phyloP scores from a whole-genome alignment of 2,329 filamentous ascomycete genomes.

The Paradendryphiella salina region DNA sequence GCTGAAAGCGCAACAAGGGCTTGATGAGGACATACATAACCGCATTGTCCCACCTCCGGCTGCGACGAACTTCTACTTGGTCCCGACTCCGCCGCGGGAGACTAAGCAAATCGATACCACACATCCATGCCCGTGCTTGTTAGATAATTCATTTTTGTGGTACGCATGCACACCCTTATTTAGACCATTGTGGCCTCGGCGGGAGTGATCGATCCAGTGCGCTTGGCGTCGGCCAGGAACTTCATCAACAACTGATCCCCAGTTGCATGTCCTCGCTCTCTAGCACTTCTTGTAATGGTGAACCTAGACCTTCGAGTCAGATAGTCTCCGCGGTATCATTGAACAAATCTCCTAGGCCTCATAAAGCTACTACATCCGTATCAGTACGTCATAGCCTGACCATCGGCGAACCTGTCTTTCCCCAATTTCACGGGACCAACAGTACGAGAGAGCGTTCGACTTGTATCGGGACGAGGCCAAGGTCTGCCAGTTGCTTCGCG shows the following conservation, averaged over 20 bases:
- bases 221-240: conserved; percentile 18
- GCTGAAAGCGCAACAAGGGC: conserved; percentile 23
- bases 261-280: conserved; percentile 23
- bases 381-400: conserved; percentile 9
- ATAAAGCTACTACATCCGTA: conserved; percentile 1
- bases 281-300: not conserved
- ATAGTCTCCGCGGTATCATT: conserved; percentile 6
- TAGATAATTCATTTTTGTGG: conserved; percentile 16
- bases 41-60: conserved; percentile 26
- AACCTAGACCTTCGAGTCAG: not conserved
- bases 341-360: conserved; percentile 4
- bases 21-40: conserved; percentile 3
- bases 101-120: conserved; percentile 30
- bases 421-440: conserved; percentile 2
- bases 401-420: conserved; percentile 3
- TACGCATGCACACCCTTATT: conserved; percentile 24
- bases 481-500: conserved; percentile 26
- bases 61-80: conserved; percentile 8
- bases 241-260: conserved; percentile 22
- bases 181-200: conserved; percentile 26
- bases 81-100: conserved; percentile 16
- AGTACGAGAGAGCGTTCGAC: not conserved
- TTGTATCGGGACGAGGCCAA: conserved; percentile 9
- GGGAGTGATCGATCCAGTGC: conserved; percentile 11
- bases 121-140: conserved; percentile 16